Conservation (phyloP, 768 basidiomycete species). For the Leccinum rimulosum region DNA sequence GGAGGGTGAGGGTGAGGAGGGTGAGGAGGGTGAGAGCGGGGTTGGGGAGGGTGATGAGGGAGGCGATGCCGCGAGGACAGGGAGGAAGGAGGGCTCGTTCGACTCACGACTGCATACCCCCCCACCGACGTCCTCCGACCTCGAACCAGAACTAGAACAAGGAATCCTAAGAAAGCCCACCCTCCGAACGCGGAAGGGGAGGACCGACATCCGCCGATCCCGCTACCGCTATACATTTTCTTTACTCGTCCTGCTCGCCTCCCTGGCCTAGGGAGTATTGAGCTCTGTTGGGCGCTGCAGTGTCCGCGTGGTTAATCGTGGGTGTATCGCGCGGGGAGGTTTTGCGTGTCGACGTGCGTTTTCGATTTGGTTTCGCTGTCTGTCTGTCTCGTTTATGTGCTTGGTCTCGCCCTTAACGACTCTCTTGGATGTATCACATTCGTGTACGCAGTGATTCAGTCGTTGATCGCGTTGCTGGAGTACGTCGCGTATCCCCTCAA, state of each 20-base stretch:
- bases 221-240: slow-evolving; percentile 34
- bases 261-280: slow-evolving; percentile 31
- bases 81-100: too few species aligned
- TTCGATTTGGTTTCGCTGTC: too few species aligned
- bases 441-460: too few species aligned
- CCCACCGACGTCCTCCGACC: not conserved
- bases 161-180: slow-evolving; percentile 14
- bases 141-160: not conserved
- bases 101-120: not conserved
- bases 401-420: too few species aligned
- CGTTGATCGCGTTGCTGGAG: too few species aligned
- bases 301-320: not conserved
- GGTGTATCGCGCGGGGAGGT: not conserved
- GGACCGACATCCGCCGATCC: slow-evolving; percentile 35
- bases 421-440: too few species aligned
- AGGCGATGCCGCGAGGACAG: too few species aligned
- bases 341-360: not conserved
- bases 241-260: slow-evolving; percentile 37
- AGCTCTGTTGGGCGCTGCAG: slow-evolving; percentile 30
- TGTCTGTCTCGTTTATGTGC: too few species aligned
- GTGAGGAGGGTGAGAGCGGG: too few species aligned
- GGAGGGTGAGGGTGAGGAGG: too few species aligned
- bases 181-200: slow-evolving; percentile 1
- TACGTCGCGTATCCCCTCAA: too few species aligned
- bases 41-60: too few species aligned